Evolutionary conservation across 805 yeast genomes (phyloP).

Genomic region (Candida chilensis): DNA sequence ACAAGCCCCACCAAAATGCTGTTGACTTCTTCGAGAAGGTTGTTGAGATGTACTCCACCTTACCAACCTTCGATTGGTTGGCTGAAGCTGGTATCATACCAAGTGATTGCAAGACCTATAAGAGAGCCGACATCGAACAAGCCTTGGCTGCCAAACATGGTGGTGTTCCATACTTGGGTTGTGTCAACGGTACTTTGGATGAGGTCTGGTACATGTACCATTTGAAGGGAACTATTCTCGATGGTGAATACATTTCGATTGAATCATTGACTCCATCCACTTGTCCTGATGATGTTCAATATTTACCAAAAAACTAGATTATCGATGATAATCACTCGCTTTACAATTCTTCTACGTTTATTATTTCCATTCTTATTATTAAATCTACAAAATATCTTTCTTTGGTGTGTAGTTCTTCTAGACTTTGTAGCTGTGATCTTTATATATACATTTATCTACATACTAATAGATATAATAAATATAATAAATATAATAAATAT

Average conservation of each 20-base stretch:
- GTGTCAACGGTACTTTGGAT: constrained; percentile 41
- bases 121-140: constrained; percentile 41
- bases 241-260: constrained; percentile 56
- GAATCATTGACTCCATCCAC: constrained; percentile 46
- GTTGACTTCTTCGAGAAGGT: constrained; percentile 63
- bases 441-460: too few species aligned
- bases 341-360: too few species aligned
- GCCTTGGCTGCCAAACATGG: constrained; percentile 46
- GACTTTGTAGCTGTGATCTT: too few species aligned
- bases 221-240: constrained; percentile 61
- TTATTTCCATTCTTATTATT: too few species aligned
- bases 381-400: too few species aligned
- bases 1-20: constrained; percentile 32
- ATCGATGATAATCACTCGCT: too few species aligned
- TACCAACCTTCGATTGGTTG: constrained; percentile 65
- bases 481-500: too few species aligned
- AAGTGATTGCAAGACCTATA: constrained; percentile 42
- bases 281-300: too few species aligned
- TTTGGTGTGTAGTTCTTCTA: too few species aligned
- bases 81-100: constrained; percentile 68
- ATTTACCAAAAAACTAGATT: too few species aligned
- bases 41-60: constrained; percentile 42
- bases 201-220: constrained; percentile 80
- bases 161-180: constrained; percentile 49
- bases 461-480: too few species aligned